Base-by-base conservation (phyloP, 2,329 filamentous ascomycete genomes). In the Dactylellina leptospora region DNA sequence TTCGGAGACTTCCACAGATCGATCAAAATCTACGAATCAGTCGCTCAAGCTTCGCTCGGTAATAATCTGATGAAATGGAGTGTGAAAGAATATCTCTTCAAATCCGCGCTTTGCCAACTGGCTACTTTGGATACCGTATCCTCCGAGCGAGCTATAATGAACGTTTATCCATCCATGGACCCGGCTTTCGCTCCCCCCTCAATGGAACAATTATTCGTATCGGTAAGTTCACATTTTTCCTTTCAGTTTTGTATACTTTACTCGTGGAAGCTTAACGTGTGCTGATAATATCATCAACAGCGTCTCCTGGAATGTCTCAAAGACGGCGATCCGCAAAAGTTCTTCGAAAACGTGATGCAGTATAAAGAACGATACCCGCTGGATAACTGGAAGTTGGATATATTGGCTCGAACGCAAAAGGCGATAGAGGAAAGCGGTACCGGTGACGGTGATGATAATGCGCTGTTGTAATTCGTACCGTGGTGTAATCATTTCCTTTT, bases 51-150 rank as follows among this genome's bases (percentile, higher is more conserved):
- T 44, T 90, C 89, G 33, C 88, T 96, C 77, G 88, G 88, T 80
- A 97, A 96, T 83, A 95, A 96, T 80, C 84, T 96, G 68, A 93
- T 96, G 90, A 90, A 89, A 79, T 96, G 91, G 86, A 91, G 87
- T 50, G 92, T 97, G 74, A 97, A 97, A 81, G 92, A 97, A 75
- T 97, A 97, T 82, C 88, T 97, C 78, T 85, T 97, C 78, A 96
- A 97, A 82, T 91, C 92, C 0, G 93, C 92, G 28, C 90, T 97
- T 78, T 97, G 93, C 82, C 90, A 96, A 79, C 84, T 97, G 36
- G 87, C 86, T 60, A 84, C 85, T n/a, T 84, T 82, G 82, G 93
- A 97, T 79, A 82, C 90, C 77, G 90, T 97, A 59, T 90, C 89
- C 50, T 85, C 88, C 16, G 89, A 89, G 78, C 86, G 91, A 53